Evolutionary conservation across 208 protist species (phyloP).

Genomic region (Crithidia sp.): DNA sequence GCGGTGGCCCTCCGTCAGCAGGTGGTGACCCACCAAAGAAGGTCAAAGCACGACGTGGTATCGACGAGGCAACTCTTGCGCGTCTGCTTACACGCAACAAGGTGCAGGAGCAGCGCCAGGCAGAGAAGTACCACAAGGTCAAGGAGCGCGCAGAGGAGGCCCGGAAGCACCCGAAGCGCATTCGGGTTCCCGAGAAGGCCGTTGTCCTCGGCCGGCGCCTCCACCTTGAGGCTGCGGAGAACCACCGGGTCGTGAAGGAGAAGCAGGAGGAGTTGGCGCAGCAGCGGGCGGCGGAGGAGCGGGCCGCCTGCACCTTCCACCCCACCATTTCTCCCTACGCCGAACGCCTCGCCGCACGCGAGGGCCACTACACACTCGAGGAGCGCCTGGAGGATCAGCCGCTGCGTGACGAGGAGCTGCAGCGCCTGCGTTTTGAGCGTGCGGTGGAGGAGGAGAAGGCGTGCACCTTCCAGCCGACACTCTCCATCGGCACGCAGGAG

Average conservation of each 20-base stretch:
- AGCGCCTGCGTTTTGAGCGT: conserved; percentile 43
- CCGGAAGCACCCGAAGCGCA: conserved; percentile 15
- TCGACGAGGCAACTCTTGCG: conserved; percentile 32
- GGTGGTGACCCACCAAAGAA: background rate
- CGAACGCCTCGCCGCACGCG: conserved; percentile 21
- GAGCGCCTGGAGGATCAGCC: conserved; percentile 38
- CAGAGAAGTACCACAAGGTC: conserved; percentile 59
- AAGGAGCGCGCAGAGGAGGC: conserved; percentile 39
- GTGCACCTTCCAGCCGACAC: conserved; percentile 66
- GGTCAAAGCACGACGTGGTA: conserved; percentile 25
- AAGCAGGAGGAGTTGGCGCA: conserved; percentile 31
- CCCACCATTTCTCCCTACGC: conserved; percentile 66
- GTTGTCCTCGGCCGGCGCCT: conserved; percentile 60
- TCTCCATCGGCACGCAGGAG: conserved; percentile 44
- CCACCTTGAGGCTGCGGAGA: conserved; percentile 39
- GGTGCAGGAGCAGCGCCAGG: conserved; percentile 40
- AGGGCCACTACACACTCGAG: conserved; percentile 38
- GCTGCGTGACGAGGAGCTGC: conserved; percentile 36
- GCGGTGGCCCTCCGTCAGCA: background rate
- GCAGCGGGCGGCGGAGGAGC: conserved; percentile 27
- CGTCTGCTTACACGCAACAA: conserved; percentile 44
- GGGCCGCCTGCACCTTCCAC: conserved; percentile 59
- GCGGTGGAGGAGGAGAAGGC: conserved; percentile 35
- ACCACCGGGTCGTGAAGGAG: conserved; percentile 20
- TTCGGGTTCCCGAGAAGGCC: conserved; percentile 41